Base-by-base conservation (phyloP, 768 basidiomycete species). In the Boletus reticuloceps region DNA sequence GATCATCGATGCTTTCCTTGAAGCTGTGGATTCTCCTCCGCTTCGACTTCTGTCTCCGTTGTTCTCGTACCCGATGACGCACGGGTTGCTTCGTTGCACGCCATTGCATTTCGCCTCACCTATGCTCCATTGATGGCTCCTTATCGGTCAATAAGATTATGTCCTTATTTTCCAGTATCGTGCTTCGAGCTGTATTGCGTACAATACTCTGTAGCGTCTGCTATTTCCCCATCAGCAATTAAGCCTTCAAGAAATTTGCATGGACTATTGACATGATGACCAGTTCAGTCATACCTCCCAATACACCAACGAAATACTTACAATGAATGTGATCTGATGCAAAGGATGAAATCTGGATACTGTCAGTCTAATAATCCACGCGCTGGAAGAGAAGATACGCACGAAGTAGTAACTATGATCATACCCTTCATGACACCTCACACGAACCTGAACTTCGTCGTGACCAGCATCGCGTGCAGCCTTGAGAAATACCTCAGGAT, bases 351-450 rank as follows among this genome's bases (percentile, higher is more conserved):
- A 97, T 88, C 92, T 94, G 38, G 37, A 25, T 20, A 16, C 20
- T 40, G 29, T 58, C 43, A 58, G 49, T 47, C 34, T 19, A 53
- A 17, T 42, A 5, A n/a, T 27, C 34, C 31, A 11, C 20, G 17
- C 11, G 13, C 6, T 16, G 38, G 7, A 39, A 46, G 25, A 17
- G 16, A 14, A 40, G 29, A 12, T 16, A 61, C 66, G 78, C 63
- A 87, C 93, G 65, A 96, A 97, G 72, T 86, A 95, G 68, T 95
- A 95, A 50, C 85, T 85, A 66, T 94, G 90, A 64, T 95, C 92
- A 65, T 95, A 96, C 27, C 85, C 91, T 47, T 86, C 85, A 43
- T 94, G 91, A 56, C 80, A 78, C 59, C 90, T 79, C 20, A 97
- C 89, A 42, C 82, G 75, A 8, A 98, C 90, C 69, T 90, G 85